A percentile compares a stretch with the other conserved stretches of the same genome.
Conservation (phyloP, 495 filamentous ascomycete genomes). For the Hypoxylon subgilvum region DNA sequence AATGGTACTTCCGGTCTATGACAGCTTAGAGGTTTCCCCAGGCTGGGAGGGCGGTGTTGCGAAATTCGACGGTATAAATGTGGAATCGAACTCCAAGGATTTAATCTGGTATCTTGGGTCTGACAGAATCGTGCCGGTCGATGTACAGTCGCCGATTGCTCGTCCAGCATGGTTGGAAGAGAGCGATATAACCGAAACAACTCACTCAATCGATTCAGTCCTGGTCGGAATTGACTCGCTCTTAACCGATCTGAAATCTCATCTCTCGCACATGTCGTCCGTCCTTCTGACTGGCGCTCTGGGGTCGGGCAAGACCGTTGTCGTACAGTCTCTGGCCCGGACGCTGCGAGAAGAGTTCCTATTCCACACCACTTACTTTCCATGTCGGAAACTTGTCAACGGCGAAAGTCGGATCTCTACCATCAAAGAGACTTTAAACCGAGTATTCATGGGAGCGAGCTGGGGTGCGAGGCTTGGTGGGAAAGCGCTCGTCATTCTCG, state of each 20-base stretch:
- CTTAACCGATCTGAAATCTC: conserved; percentile 69
- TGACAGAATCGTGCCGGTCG: conserved; percentile 72
- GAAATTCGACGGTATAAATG: conserved; percentile 67
- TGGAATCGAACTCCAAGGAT: conserved; percentile 56
- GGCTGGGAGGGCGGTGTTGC: conserved; percentile 79
- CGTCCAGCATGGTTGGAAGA: conserved; percentile 60
- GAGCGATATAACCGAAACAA: conserved; percentile 56
- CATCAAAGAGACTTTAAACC: conserved; percentile 84
- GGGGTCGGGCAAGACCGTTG: conserved; percentile 84
- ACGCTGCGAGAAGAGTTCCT: conserved; percentile 68
- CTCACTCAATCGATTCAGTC: conserved; percentile 58
- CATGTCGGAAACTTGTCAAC: conserved; percentile 80
- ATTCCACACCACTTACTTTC: conserved; percentile 79
- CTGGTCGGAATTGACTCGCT: conserved; percentile 86
- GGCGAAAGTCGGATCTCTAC: conserved; percentile 86
- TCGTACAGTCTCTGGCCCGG: conserved; percentile 67
- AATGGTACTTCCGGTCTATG: conserved; percentile 66
- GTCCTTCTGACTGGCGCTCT: conserved; percentile 86
- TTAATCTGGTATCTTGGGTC: conserved; percentile 77
- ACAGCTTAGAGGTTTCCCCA: conserved; percentile 44
- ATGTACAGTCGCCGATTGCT: conserved; percentile 72
- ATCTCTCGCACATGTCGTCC: conserved; percentile 83
- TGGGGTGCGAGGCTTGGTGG: conserved; percentile 90
- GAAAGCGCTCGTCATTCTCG: conserved; percentile 79
- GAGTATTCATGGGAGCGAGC: conserved; percentile 82